These are phyloP conservation scores for Piromyces finnis DNA, from an alignment of 192 early-diverging fungal species.

Conservation along the genomic window DNA sequence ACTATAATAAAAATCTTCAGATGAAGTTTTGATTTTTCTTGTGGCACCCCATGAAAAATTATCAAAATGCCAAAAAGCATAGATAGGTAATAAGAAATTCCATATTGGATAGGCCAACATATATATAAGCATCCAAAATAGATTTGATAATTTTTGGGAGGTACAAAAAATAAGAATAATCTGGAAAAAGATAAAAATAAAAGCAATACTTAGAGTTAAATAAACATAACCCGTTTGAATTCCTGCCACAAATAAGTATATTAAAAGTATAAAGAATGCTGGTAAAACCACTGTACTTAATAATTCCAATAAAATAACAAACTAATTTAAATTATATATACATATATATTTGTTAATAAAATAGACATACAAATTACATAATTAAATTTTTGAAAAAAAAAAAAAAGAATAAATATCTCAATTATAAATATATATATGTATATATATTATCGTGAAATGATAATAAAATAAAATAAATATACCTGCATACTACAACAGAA, in stretches of 20 bases:
- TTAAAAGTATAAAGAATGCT: conserved; percentile 39
- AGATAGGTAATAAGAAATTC: conserved; percentile 33
- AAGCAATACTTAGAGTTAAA: not conserved
- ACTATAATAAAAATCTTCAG: not conserved
- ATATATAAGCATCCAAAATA: conserved; percentile 87
- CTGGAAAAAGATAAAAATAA: not conserved
- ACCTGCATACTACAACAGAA: conserved; percentile 88
- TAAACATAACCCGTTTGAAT: not conserved
- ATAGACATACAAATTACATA: no score
- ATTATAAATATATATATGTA: no score
- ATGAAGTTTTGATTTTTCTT: not conserved
- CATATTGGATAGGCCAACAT: conserved; percentile 81
- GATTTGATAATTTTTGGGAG: conserved; percentile 43
- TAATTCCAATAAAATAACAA: conserved; percentile 87
- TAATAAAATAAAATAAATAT: no score
- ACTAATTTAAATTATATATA: conserved; percentile 5
- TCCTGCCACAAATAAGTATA: not conserved
- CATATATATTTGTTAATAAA: no score
- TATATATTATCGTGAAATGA: no score
- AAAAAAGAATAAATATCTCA: no score
- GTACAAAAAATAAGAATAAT: not conserved
- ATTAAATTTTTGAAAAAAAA: no score
- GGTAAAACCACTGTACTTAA: conserved; percentile 85
- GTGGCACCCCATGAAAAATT: conserved; percentile 86
- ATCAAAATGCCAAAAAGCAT: conserved; percentile 98